These are phyloP conservation scores for Aphanomyces astaci DNA, from an alignment of 352 stramenopile species.

Conservation along the genomic window DNA sequence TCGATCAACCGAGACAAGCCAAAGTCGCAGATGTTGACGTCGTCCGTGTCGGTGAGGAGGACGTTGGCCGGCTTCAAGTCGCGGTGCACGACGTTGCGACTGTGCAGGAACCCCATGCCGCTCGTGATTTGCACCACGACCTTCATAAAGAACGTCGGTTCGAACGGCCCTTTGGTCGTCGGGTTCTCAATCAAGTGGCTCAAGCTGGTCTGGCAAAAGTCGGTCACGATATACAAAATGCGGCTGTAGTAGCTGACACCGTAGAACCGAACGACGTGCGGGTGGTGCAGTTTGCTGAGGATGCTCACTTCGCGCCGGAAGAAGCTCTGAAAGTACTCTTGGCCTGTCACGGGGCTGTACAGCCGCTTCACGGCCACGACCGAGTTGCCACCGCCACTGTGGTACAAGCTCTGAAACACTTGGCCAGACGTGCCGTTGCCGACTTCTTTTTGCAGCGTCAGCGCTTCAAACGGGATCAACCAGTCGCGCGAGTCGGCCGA, in stretches of 20 bases:
- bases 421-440: conserved; percentile 84
- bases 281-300: conserved; percentile 78
- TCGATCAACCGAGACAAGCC: conserved; percentile 84
- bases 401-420: conserved; percentile 81
- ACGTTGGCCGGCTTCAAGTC: conserved; percentile 94
- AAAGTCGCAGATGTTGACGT: conserved; percentile 93
- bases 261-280: conserved; percentile 86
- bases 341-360: conserved; percentile 77
- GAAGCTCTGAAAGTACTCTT: conserved; percentile 88
- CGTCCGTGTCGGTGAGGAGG: conserved; percentile 83
- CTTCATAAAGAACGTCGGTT: conserved; percentile 68
- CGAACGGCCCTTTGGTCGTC: conserved; percentile 50
- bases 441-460: conserved; percentile 78
- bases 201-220: conserved; percentile 79
- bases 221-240: conserved; percentile 85
- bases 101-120: conserved; percentile 88
- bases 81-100: conserved; percentile 69
- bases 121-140: conserved; percentile 86
- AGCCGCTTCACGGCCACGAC: conserved; percentile 83
- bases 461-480: conserved; percentile 84
- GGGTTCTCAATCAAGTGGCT: conserved; percentile 79
- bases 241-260: conserved; percentile 87
- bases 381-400: conserved; percentile 71
- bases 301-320: conserved; percentile 84
- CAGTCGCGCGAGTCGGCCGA: conserved; percentile 81